These are phyloP conservation scores for Malassezia sympodialis DNA, from an alignment of 1,284 basidiomycete species.

Conservation along the genomic window DNA sequence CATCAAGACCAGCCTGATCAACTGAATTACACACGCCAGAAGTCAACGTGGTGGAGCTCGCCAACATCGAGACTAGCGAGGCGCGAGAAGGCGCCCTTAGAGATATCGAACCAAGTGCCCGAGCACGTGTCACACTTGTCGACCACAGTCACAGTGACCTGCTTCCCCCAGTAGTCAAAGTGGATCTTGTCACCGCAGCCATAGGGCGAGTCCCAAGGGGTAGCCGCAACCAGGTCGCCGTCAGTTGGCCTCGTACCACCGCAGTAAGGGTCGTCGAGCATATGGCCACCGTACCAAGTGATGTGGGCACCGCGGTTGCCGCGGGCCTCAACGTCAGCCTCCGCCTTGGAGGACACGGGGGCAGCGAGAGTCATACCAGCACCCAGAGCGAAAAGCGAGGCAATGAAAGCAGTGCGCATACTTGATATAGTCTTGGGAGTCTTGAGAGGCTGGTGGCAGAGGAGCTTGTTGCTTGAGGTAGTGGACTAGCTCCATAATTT, in stretches of 20 bases:
- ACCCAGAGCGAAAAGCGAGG: conserved; percentile 6
- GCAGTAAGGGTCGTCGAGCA: conserved; percentile 36
- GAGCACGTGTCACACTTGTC: conserved; percentile 34
- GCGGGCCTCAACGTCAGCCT: conserved; percentile 15
- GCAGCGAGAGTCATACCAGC: conserved; percentile 1
- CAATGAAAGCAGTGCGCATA: conserved; percentile 14
- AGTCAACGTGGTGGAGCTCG: conserved; percentile 26
- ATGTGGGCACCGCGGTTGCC: conserved; percentile 19
- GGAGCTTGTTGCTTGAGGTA: not conserved
- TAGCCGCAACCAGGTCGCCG: conserved; percentile 29
- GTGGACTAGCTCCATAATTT: not conserved
- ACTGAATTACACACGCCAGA: conserved; percentile 19
- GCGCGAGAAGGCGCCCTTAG: conserved; percentile 30
- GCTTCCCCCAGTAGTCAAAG: conserved; percentile 32
- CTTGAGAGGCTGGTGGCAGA: not conserved
- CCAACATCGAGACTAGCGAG: conserved; percentile 27
- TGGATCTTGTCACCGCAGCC: conserved; percentile 37
- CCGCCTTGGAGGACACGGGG: conserved; percentile 1
- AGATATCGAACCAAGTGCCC: conserved; percentile 29
- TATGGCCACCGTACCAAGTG: conserved; percentile 35
- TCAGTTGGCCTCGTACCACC: conserved; percentile 36
- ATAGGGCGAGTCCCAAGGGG: conserved; percentile 26
- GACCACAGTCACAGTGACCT: conserved; percentile 29
- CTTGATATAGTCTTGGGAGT: not conserved
- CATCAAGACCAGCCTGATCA: not conserved